A percentile compares a stretch with the other conserved stretches of the same genome.
These are phyloP conservation scores for Solanum raphanifolium DNA, from an alignment of 257 asterid species.

Conservation along the genomic window DNA sequence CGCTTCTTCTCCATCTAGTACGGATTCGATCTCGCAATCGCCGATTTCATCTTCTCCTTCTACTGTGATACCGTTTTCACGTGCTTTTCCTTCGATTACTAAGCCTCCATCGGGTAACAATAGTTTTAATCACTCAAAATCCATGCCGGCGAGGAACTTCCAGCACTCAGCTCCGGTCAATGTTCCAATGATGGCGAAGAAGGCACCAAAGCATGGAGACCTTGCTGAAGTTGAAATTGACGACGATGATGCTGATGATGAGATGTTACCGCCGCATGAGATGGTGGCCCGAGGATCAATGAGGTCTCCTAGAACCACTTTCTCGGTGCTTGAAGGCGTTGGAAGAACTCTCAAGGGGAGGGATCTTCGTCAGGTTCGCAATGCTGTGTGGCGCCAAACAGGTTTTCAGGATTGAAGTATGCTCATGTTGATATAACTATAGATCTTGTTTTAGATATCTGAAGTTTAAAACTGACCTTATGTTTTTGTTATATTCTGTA, in stretches of 20 bases:
- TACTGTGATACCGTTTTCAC: constrained; percentile 19
- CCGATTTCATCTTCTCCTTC: constrained; percentile 8
- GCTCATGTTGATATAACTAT: neutral
- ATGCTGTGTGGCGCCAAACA: constrained; percentile 75
- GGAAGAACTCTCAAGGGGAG: constrained; percentile 90
- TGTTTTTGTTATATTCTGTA: neutral
- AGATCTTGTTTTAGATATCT: neutral
- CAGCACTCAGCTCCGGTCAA: constrained; percentile 73
- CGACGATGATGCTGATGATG: constrained; percentile 47
- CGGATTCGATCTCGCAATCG: neutral
- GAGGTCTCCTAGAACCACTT: constrained; percentile 32
- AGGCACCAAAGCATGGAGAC: constrained; percentile 20
- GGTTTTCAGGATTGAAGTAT: constrained; percentile 53
- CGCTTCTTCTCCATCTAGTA: constrained; percentile 5
- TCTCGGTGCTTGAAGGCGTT: constrained; percentile 78
- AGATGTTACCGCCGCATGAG: constrained; percentile 88
- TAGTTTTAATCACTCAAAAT: constrained; percentile 30
- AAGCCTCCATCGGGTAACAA: constrained; percentile 33
- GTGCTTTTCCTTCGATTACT: constrained; percentile 44
- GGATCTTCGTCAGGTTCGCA: constrained; percentile 89
- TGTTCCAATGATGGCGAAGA: constrained; percentile 51
- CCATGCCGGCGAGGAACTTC: constrained; percentile 45
- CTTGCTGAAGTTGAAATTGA: constrained; percentile 21
- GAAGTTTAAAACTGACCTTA: neutral
- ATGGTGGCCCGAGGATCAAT: constrained; percentile 55